Evolutionary conservation across 2,329 filamentous ascomycete genomes (phyloP), one percentile per base, ranked within the genome.

Genomic region (Neofusicoccum sp.): DNA sequence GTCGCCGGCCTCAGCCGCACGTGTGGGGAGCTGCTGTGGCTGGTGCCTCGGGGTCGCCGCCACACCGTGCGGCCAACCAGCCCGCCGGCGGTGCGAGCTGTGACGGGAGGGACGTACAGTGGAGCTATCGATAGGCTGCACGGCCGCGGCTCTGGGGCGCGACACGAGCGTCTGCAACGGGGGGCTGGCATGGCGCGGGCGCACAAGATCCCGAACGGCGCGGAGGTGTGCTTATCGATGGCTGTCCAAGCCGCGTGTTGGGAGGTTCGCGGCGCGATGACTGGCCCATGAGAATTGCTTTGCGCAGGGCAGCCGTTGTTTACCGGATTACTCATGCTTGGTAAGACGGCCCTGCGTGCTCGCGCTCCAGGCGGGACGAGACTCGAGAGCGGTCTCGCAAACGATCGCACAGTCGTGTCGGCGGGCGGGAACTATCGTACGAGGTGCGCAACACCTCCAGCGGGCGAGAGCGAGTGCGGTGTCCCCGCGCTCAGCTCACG

Each of bases 221-320:
- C 28, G 54, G 54, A 58, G 54, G 16, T 58, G 54, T 41, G 54
- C 41, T 45, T 58, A 58, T 58, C 54, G 39, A 58, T 45, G 41
- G 54, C 29, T 36, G 29, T 45, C n/a, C 14, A 36, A 44, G 29
- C 39, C 39, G 22, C 36, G 22, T 49, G 34, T 49, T 49, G 47
- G 29, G 44, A 6, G 41, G 36, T 41, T 54, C n/a, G 50, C 50
- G 41, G 36, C 29, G 4, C 28, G 29, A 44, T 44, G 37, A 56
- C 28, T 56, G 28, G 28, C 31, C 28, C 29, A 16, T 3, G 1
- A 31, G 39, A 49, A 29, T 33, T 49, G 29, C 47, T 34, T 6
- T 22, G 22, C 22, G 22, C 22, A 22, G 22, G 22, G 22, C 22
- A 22, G 22, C 47, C 11, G 7, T 7, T 34, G 41, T 56, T 56